phyloP scores from a whole-genome alignment of 2,329 filamentous ascomycete genomes.

The Fusarium sacchari region DNA sequence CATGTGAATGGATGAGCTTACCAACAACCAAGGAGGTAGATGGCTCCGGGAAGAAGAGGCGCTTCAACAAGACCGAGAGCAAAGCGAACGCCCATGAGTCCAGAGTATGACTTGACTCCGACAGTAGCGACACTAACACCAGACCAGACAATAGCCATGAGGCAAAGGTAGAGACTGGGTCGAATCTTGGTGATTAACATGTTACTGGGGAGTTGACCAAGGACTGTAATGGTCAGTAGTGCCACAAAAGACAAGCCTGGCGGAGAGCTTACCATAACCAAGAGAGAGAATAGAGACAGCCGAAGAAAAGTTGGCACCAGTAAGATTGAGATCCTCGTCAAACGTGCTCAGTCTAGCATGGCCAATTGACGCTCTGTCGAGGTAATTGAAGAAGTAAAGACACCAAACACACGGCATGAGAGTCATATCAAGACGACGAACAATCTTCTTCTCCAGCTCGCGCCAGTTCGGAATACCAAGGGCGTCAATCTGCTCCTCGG shows the following conservation, averaged over 20 bases:
- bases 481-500: conserved; percentile 15
- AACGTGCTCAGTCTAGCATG: conserved; percentile 3
- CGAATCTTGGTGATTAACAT: conserved; percentile 19
- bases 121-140: conserved; percentile 11
- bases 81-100: conserved; percentile 12
- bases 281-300: conserved; percentile 20
- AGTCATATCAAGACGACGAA: conserved; percentile 11
- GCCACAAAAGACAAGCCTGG: accelerated
- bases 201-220: conserved; percentile 11
- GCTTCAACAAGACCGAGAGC: conserved; percentile 15
- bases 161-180: conserved; percentile 7
- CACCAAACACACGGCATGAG: conserved; percentile 23
- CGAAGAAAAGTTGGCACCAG: conserved; percentile 6
- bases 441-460: conserved; percentile 16
- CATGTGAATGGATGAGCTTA: background rate
- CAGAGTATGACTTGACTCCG: conserved; percentile 5
- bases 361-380: conserved; percentile 11
- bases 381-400: conserved; percentile 23
- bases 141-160: conserved; percentile 14
- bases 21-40: conserved; percentile 17
- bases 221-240: background rate
- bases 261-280: background rate
- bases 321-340: background rate
- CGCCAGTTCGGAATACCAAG: conserved; percentile 11
- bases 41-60: conserved; percentile 5